These are phyloP conservation scores for Globisporangium parvum DNA, from an alignment of 352 stramenopile species.

Conservation along the genomic window DNA sequence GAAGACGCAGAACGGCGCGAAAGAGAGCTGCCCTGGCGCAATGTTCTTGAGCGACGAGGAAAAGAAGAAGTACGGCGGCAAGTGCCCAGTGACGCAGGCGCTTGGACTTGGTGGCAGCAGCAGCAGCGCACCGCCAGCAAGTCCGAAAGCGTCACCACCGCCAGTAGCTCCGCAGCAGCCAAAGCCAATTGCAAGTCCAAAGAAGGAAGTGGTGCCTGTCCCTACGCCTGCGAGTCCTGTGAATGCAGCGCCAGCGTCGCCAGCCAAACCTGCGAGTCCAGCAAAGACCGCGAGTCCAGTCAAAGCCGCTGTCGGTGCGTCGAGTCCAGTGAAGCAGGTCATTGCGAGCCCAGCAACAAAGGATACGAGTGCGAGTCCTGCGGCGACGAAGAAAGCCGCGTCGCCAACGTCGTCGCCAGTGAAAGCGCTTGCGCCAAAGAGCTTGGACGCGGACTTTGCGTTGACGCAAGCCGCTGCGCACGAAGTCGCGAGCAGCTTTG, in stretches of 20 bases:
- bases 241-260: background rate
- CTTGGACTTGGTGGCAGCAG: slow-evolving; percentile 12
- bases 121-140: background rate
- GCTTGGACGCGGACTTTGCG: slow-evolving; percentile 25
- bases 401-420: slow-evolving; percentile 6
- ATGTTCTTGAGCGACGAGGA: slow-evolving; percentile 21
- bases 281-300: slow-evolving; percentile 5
- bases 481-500: slow-evolving; percentile 35
- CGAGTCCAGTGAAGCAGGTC: slow-evolving; percentile 8
- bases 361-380: background rate
- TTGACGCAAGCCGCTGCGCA: slow-evolving; percentile 19
- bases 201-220: slow-evolving; percentile 2
- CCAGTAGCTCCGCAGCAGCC: background rate
- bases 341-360: background rate
- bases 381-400: background rate
- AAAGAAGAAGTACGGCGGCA: slow-evolving; percentile 32
- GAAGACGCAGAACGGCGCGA: slow-evolving; percentile 4
- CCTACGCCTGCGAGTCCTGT: slow-evolving; percentile 2
- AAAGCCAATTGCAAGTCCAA: slow-evolving; percentile 2
- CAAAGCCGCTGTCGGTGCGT: background rate
- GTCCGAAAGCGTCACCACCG: slow-evolving; percentile 10
- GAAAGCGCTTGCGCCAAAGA: slow-evolving; percentile 15
- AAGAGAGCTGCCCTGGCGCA: slow-evolving; percentile 19
- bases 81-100: slow-evolving; percentile 32
- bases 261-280: background rate